Evolutionary conservation across 257 asterid genomes (phyloP), one percentile per base, ranked within the genome.

Genomic region (Jacaranda copaia): DNA sequence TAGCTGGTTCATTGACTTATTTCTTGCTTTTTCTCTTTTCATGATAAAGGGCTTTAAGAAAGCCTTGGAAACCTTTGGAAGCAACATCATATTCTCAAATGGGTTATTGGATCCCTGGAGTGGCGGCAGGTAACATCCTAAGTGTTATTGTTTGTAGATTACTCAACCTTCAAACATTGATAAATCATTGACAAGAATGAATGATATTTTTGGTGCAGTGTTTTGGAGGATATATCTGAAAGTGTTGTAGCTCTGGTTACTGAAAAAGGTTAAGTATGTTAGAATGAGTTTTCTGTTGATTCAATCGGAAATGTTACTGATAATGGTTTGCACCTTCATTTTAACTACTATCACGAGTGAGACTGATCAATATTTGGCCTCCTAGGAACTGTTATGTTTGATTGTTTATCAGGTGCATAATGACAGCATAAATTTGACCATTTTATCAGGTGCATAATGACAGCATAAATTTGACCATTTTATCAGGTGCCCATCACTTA

Each of bases 31-130:
- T 61, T 42, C 42, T 45, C 62, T 77, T 67, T 77, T 18, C 59
- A 36, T 75, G 38, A 19, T 77, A 77, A 78, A 91, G 98, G 96
- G 90, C 53, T 85, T 88, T 68, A 88, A 87, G 85, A 77, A 74
- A 65, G 89, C 83, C 51, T 78, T 95, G 82, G 83, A 81, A 82
- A 60, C 65, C 43, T 95, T 89, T 53, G 99, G 99, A 68, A 95
- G 99, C 66, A 95, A 95, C 85, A 92, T 95, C 85, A 92, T 95
- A 79, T 93, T 95, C 83, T 92, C 99, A 13, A 95, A 95, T 35
- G 99, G 99, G 69, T 81, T 95, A 19, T 73, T 91, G 84, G 99
- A 95, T 87, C 99, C 99, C 8, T 95, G 97, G 97, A 95, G 97
- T 77, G 97, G 98, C 4, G 99, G 99, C 87, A 89, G 98, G 98